These are phyloP conservation scores for Trichoderma sp. DNA, from an alignment of 2,329 filamentous ascomycete genomes.

Conservation along the genomic window DNA sequence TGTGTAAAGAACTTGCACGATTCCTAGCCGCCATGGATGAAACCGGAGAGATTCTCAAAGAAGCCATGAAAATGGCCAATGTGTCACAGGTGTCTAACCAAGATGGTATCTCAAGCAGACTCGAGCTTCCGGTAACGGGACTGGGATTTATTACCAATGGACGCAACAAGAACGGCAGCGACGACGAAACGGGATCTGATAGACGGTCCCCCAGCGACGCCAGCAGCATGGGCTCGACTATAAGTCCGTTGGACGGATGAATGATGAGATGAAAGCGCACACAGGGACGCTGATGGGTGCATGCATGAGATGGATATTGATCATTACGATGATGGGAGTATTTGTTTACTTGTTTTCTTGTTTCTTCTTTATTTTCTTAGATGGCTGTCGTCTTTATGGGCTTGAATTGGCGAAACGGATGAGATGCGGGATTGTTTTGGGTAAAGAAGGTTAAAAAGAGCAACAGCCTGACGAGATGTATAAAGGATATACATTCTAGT, in stretches of 20 bases:
- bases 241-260: constrained; percentile 26
- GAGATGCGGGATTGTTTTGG: not conserved
- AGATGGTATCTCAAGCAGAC: constrained; percentile 29
- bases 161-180: constrained; percentile 29
- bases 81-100: constrained; percentile 33
- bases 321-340: not conserved
- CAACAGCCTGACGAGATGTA: constrained; percentile 1
- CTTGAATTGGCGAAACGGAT: constrained; percentile 8
- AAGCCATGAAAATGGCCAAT: constrained; percentile 65
- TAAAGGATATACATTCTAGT: not conserved
- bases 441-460: not conserved
- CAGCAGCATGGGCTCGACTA: constrained; percentile 37
- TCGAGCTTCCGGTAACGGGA: constrained; percentile 33
- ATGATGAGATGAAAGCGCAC: not conserved
- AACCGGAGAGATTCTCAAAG: constrained; percentile 72
- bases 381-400: not conserved
- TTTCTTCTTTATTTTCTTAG: not conserved
- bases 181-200: constrained; percentile 38
- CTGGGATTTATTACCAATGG: constrained; percentile 30
- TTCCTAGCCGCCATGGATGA: constrained; percentile 92
- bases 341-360: not conserved
- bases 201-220: constrained; percentile 37
- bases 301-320: not conserved
- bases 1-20: constrained; percentile 92
- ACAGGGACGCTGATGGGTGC: not conserved